A percentile compares a stretch with the other conserved stretches of the same genome.
Conservation (phyloP, 495 filamentous ascomycete genomes). For the Lasiosphaeria hispida region DNA sequence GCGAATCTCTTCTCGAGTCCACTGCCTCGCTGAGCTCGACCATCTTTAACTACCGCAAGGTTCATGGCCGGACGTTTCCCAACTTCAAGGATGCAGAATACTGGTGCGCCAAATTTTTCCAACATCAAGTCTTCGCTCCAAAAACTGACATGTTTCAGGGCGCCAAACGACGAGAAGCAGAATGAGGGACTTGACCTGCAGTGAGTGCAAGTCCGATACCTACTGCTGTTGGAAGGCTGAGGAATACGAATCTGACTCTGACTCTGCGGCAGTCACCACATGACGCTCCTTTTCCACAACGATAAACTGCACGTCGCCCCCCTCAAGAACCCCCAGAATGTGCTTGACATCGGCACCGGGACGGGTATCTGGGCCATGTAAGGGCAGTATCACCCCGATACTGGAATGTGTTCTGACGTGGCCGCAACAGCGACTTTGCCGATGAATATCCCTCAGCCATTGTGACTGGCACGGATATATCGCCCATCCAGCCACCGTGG, state of each 20-base stretch:
- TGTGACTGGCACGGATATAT: constrained; percentile 58
- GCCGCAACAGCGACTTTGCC: constrained; percentile 52
- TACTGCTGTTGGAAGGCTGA: too few species aligned
- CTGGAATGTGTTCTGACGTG: not conserved
- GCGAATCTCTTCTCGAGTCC: not conserved
- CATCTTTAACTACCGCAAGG: constrained; percentile 32
- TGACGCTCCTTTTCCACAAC: constrained; percentile 14
- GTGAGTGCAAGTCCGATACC: not conserved
- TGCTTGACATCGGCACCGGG: constrained; percentile 62
- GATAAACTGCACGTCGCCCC: constrained; percentile 52
- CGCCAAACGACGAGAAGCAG: not conserved
- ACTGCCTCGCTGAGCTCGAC: constrained; percentile 35
- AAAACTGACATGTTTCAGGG: not conserved
- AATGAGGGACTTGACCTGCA: constrained; percentile 1
- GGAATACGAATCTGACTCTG: not conserved
- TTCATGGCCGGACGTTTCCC: constrained; percentile 28
- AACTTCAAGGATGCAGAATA: constrained; percentile 16
- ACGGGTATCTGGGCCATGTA: constrained; percentile 64
- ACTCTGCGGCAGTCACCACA: constrained; percentile 1
- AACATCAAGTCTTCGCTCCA: too few species aligned
- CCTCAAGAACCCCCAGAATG: constrained; percentile 44
- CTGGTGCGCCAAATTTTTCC: not conserved
- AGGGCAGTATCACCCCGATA: constrained; percentile 6
- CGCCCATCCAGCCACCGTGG: constrained; percentile 29
- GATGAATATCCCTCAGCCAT: constrained; percentile 50